A percentile compares a stretch with the other conserved stretches of the same genome.
Evolutionary conservation across 345 rosid genomes (phyloP).

Genomic region (Rhodomyrtus tomentosa): DNA sequence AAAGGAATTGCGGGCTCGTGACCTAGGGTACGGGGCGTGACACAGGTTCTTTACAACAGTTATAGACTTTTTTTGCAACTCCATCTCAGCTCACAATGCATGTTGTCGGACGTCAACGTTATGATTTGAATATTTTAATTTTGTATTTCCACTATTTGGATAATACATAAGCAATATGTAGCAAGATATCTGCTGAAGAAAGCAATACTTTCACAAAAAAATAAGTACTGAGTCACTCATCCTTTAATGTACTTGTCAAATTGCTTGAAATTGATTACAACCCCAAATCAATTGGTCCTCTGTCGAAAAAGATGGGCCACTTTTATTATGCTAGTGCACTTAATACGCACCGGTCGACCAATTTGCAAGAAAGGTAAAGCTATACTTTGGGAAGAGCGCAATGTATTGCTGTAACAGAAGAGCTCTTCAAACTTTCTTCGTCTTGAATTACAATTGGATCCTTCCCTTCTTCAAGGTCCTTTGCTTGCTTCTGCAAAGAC

Average conservation of each 20-base stretch:
- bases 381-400: conserved; percentile 68
- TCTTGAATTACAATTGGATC: conserved; percentile 83
- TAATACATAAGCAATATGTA: not conserved
- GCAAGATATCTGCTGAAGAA: conserved; percentile 2
- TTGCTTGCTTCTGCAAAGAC: conserved; percentile 33
- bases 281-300: conserved; percentile 70
- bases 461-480: conserved; percentile 65
- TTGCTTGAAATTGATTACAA: conserved; percentile 60
- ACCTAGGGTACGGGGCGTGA: too few relatives aligned
- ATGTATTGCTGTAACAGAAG: conserved; percentile 70
- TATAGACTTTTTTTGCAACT: conserved; percentile 44
- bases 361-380: conserved; percentile 82
- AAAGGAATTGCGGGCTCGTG: too few relatives aligned
- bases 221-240: conserved; percentile 17
- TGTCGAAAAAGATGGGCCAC: conserved; percentile 39
- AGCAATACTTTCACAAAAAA: not conserved
- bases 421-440: conserved; percentile 76
- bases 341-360: conserved; percentile 61
- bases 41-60: too few relatives aligned
- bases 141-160: conserved; percentile 59
- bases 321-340: conserved; percentile 44
- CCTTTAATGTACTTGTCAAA: conserved; percentile 56
- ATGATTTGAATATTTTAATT: conserved; percentile 72
- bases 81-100: conserved; percentile 61
- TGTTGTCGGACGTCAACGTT: conserved; percentile 68